Base-by-base conservation (phyloP, 495 filamentous ascomycete genomes). In the Tuber indicum region DNA sequence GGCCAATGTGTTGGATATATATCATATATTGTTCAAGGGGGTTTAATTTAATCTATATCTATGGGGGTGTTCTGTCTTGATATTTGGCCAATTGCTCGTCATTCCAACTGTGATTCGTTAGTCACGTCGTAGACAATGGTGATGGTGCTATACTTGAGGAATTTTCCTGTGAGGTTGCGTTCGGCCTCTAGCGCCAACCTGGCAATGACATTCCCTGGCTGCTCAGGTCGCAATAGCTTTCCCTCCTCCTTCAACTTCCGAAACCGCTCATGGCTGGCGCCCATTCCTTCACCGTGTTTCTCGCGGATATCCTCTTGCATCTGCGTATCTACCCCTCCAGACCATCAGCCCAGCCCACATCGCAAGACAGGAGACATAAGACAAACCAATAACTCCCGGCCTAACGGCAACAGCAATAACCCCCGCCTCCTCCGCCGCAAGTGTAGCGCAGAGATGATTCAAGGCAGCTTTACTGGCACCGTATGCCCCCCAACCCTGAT, bases 251-350 rank as follows among this genome's bases (percentile, higher is more conserved):
- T 88, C 75, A 93, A 87, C 6, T 84, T 86, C 23, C 86, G 86
- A 82, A 97, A 98, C 81, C 89, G 91, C n/a, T 88, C 85, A 75
- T 88, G 77, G 91, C 88, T 73, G 90, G 87, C 39, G 86, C 85
- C 86, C 91, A 98, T 91, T 32, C 84, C 86, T 0, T 84, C 84
- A 45, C 85, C 83, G 81, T 95, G 92, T 73, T 89, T 87, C 62
- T 94, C 91, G 75, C 96, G 87, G 47, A 99, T 87, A 71, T 91
- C 89, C 71, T 88, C 88, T 84, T 98, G 96, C 96, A 99, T 99
- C 62, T 93, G 92, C 2, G 96, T 99, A 82, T 98, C 92, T 42
- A 96, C 90, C 43, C 44, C 42, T 70, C 32, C 9, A 36, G 69
- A 21, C 8, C 42, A n/a, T 79, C 16, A 80, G 76, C 36, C 16